phyloP scores from a whole-genome alignment of 768 basidiomycete genomes.

The Hericium coralloides region DNA sequence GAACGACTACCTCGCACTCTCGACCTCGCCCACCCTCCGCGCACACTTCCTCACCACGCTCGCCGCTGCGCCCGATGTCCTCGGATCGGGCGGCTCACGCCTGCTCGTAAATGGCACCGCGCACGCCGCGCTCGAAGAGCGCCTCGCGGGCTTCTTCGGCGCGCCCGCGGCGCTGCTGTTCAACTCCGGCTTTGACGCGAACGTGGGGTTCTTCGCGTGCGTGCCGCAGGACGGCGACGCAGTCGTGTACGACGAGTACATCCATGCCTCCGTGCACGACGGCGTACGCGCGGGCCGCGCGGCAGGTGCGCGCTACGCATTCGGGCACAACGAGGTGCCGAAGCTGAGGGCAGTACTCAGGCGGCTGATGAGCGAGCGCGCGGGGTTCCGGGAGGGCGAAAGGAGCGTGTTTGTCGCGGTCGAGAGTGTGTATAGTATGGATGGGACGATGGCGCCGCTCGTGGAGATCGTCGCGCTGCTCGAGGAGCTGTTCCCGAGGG shows the following conservation, averaged over 20 bases:
- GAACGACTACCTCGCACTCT: conserved; percentile 87
- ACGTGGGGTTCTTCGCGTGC: conserved; percentile 76
- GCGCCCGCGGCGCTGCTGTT: conserved; percentile 67
- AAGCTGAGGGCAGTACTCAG: conserved; percentile 39
- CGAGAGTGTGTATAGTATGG: conserved; percentile 93
- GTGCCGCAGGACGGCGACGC: conserved; percentile 73
- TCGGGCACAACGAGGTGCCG: conserved; percentile 64
- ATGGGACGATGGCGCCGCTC: conserved; percentile 83
- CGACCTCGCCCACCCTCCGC: conserved; percentile 50
- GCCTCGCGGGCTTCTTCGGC: conserved; percentile 56
- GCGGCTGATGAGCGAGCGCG: conserved; percentile 29
- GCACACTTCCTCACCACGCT: conserved; percentile 49
- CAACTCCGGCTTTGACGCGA: conserved; percentile 92
- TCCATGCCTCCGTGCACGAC: conserved; percentile 89
- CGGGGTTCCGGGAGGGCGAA: conserved; percentile 29
- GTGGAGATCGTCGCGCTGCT: conserved; percentile 51
- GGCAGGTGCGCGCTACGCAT: conserved; percentile 31
- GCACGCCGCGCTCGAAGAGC: conserved; percentile 64
- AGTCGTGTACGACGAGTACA: conserved; percentile 76
- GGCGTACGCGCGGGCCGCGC: conserved; percentile 63
- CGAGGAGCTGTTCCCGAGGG: conserved; percentile 49
- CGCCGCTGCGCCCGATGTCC: conserved; percentile 39
- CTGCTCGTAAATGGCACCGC: conserved; percentile 70
- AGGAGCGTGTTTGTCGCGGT: conserved; percentile 69
- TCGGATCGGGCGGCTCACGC: conserved; percentile 85